Evolutionary conservation across 106 monocot genomes (phyloP).

Genomic region (Dioscorea zingiberensis): DNA sequence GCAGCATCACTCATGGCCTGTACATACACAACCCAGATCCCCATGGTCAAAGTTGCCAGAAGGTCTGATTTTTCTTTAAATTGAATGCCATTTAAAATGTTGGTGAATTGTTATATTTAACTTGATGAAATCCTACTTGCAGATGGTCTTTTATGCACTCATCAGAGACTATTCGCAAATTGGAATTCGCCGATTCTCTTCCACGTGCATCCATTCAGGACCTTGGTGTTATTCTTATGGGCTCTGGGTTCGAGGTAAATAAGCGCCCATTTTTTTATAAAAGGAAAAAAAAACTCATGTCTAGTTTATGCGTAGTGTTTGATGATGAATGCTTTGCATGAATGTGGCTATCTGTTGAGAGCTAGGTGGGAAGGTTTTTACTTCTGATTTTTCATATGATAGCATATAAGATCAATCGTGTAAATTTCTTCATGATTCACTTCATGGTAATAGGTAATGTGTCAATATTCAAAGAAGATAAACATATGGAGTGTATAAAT

Average conservation of each 20-base stretch:
- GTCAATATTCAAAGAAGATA: no score
- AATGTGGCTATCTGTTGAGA: no score
- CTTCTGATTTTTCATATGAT: no score
- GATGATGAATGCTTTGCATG: no score
- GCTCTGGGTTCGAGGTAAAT: constrained; percentile 80
- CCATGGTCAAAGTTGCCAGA: constrained; percentile 80
- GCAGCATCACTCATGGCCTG: constrained; percentile 97
- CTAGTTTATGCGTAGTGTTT: no score
- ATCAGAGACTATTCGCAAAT: constrained; percentile 59
- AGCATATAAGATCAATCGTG: no score
- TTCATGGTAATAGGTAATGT: no score
- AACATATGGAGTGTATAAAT: no score
- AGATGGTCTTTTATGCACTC: constrained; percentile 95
- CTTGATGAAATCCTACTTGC: constrained; percentile 11
- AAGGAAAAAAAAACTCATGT: no score
- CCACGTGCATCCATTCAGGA: constrained; percentile 84
- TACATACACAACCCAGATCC: constrained; percentile 94
- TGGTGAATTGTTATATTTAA: not conserved
- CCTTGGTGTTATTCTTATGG: constrained; percentile 82
- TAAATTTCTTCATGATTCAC: no score
- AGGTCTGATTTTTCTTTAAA: constrained; percentile 29
- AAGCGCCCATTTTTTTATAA: not conserved
- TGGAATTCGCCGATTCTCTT: constrained; percentile 75
- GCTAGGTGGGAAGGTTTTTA: no score
- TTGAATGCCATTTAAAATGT: not conserved